Conservation (phyloP, 139 green algal species). For the Chlamydomonas sp. region DNA sequence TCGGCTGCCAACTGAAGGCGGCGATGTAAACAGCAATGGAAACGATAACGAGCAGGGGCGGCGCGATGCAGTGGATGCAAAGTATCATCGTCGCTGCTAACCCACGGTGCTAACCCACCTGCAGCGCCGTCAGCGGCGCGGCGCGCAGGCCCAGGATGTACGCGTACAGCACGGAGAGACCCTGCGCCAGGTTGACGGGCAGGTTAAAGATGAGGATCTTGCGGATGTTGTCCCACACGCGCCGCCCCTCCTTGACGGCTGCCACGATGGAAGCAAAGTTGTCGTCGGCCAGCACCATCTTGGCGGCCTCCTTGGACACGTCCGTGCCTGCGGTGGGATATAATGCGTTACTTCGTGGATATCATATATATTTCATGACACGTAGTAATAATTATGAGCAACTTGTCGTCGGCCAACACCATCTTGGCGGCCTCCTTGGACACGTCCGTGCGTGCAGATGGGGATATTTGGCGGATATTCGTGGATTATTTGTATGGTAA, state of each 20-base stretch:
- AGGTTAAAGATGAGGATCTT: constrained; percentile 61
- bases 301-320: constrained; percentile 91
- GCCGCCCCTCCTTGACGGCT: constrained; percentile 88
- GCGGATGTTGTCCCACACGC: constrained; percentile 92
- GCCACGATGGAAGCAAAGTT: constrained; percentile 95
- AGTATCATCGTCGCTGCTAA: too few species aligned
- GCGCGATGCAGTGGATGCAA: too few species aligned
- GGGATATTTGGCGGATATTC: too few species aligned
- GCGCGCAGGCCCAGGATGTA: constrained; percentile 89
- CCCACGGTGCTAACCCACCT: constrained; percentile 9
- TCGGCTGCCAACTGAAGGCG: too few species aligned
- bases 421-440: constrained; percentile 94
- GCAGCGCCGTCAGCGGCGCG: constrained; percentile 52
- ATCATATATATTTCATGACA: background rate
- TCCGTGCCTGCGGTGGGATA: constrained; percentile 42
- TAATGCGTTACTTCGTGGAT: too few species aligned
- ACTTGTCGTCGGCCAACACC: constrained; percentile 95
- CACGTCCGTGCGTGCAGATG: constrained; percentile 66
- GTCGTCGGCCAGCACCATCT: constrained; percentile 95
- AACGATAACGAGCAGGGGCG: too few species aligned
- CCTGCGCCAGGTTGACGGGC: constrained; percentile 61
- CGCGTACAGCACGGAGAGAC: constrained; percentile 91
- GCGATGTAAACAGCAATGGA: too few species aligned
- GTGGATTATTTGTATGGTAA: background rate
- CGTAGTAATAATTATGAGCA: constrained; percentile 46